Evolutionary conservation across 257 asterid species (phyloP).

Genomic region (Prunella vulgaris): DNA sequence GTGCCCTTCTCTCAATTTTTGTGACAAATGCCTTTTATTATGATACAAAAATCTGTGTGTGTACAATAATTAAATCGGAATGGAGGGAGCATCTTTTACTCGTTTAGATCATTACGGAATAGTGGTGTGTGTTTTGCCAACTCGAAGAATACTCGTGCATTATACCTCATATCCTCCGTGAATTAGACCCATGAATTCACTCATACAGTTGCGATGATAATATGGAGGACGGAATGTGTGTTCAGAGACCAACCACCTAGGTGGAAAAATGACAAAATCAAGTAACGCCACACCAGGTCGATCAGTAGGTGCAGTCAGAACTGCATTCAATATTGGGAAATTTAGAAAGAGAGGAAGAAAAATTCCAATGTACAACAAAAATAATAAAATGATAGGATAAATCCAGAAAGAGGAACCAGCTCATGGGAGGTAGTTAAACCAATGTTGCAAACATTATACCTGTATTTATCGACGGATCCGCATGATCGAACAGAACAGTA

Average conservation of each 20-base stretch:
- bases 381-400: not conserved
- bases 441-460: conserved; percentile 33
- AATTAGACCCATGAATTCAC: conserved; percentile 97
- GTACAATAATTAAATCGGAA: too few relatives aligned
- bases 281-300: conserved; percentile 94
- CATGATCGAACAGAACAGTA: conserved; percentile 87
- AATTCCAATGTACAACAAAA: not conserved
- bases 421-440: not conserved
- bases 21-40: too few relatives aligned
- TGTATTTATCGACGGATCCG: conserved; percentile 96
- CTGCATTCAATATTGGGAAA: conserved; percentile 42
- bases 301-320: conserved; percentile 92
- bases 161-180: conserved; percentile 88
- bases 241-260: conserved; percentile 95
- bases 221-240: conserved; percentile 98
- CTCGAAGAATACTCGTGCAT: not conserved
- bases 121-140: not conserved
- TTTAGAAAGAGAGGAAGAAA: conserved; percentile 4
- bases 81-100: not conserved
- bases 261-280: conserved; percentile 97
- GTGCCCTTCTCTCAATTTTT: too few relatives aligned
- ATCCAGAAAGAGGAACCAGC: not conserved
- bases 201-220: conserved; percentile 98
- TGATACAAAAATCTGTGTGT: too few relatives aligned
- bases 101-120: not conserved